phyloP scores from a whole-genome alignment of 1,284 basidiomycete genomes.

The Ceratobasidium papillatum region DNA sequence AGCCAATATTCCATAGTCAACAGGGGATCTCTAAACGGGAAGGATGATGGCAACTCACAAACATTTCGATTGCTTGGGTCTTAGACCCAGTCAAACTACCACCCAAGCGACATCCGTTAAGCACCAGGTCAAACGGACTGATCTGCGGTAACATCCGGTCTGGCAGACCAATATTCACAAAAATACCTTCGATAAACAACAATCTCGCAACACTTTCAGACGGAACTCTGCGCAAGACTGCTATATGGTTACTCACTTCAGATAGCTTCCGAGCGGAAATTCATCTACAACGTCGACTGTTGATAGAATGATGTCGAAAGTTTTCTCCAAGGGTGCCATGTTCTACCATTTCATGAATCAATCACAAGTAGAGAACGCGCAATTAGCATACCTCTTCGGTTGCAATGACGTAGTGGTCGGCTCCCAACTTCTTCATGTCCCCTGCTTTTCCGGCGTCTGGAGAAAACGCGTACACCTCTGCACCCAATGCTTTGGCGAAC shows the following conservation, averaged over 20 bases:
- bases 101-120: slow-evolving; percentile 55
- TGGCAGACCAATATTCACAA: slow-evolving; percentile 66
- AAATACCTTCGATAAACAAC: slow-evolving; percentile 57
- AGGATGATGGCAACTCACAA: slow-evolving; percentile 58
- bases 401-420: slow-evolving; percentile 62
- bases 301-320: slow-evolving; percentile 71
- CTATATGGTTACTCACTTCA: slow-evolving; percentile 44
- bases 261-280: slow-evolving; percentile 53
- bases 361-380: not conserved
- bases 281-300: slow-evolving; percentile 53
- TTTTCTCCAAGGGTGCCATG: slow-evolving; percentile 55
- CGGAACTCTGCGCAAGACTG: not conserved
- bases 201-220: slow-evolving; percentile 51
- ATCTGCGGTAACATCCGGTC: slow-evolving; percentile 57
- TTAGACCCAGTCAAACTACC: slow-evolving; percentile 69
- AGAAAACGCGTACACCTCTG: slow-evolving; percentile 73
- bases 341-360: slow-evolving; percentile 51
- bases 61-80: slow-evolving; percentile 68
- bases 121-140: slow-evolving; percentile 53
- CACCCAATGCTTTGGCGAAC: slow-evolving; percentile 66
- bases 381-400: slow-evolving; percentile 46
- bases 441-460: slow-evolving; percentile 68
- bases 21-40: slow-evolving; percentile 40
- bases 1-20: not conserved
- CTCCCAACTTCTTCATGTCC: slow-evolving; percentile 72